Percentiles rank a stretch among this genome's conserved stretches.
These are phyloP conservation scores for Colletotrichum phormii DNA, from an alignment of 2,329 filamentous ascomycete genomes.

Conservation along the genomic window DNA sequence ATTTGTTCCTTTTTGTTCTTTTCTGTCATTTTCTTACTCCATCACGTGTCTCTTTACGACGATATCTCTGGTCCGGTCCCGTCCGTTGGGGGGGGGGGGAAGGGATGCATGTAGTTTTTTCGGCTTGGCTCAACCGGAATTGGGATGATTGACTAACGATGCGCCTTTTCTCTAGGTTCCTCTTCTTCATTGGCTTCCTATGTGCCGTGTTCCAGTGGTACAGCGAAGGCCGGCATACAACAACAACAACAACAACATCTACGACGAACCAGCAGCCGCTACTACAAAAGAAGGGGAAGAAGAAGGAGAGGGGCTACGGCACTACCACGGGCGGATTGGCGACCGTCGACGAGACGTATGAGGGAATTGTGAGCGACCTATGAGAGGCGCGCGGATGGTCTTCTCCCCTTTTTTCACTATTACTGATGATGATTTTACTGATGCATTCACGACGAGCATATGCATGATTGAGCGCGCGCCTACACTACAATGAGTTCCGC, in stretches of 20 bases:
- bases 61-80: too few relatives aligned
- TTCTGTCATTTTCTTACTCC: not conserved
- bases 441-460: not conserved
- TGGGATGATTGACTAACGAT: not conserved
- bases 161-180: not conserved
- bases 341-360: slow-evolving; percentile 14
- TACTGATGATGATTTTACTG: not conserved
- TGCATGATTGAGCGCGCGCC: not conserved
- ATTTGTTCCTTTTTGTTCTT: not conserved
- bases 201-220: slow-evolving; percentile 22
- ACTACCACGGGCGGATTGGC: slow-evolving; percentile 23
- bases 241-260: not conserved
- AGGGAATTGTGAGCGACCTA: slow-evolving; percentile 14
- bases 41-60: not conserved
- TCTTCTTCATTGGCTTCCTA: slow-evolving; percentile 33
- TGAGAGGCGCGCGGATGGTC: not conserved
- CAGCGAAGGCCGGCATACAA: not conserved
- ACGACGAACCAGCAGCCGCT: slow-evolving; percentile 2
- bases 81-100: too few relatives aligned
- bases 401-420: not conserved
- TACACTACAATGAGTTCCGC: not conserved
- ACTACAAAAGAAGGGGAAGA: slow-evolving; percentile 4
- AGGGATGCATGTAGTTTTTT: not conserved
- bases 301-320: slow-evolving; percentile 26
- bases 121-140: not conserved